Percentiles rank a stretch among this genome's conserved stretches.
Evolutionary conservation across 2,329 filamentous ascomycete genomes (phyloP).

Genomic region (Penicillium sp.): DNA sequence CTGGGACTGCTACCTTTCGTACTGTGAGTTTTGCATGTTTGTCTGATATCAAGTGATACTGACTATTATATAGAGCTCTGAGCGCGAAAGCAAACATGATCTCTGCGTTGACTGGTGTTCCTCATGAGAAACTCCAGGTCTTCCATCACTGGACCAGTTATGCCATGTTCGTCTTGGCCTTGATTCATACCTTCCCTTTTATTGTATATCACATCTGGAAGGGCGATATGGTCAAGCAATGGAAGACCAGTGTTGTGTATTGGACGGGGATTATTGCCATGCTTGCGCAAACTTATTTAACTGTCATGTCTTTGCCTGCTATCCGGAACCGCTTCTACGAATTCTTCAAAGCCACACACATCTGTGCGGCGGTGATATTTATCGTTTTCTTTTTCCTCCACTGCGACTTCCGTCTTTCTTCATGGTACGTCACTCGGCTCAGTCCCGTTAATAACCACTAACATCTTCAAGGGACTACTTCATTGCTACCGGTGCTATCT

Average conservation of each 20-base stretch:
- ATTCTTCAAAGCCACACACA: constrained; percentile 58
- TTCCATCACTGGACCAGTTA: constrained; percentile 57
- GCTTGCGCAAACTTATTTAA: constrained; percentile 55
- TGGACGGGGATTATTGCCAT: constrained; percentile 58
- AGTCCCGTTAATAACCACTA: not conserved
- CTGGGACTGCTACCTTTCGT: constrained; percentile 54
- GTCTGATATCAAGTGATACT: not conserved
- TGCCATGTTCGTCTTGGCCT: constrained; percentile 56
- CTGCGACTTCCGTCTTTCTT: constrained; percentile 53
- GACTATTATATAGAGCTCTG: constrained; percentile 37
- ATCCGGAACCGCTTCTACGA: constrained; percentile 56
- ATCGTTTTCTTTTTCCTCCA: constrained; percentile 60
- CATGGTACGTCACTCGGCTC: constrained; percentile 41
- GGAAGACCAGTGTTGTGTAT: constrained; percentile 49
- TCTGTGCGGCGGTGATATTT: constrained; percentile 52
- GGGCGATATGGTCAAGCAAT: constrained; percentile 50
- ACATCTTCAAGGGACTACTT: constrained; percentile 54
- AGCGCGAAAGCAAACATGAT: constrained; percentile 58
- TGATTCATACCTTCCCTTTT: constrained; percentile 61
- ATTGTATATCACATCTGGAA: constrained; percentile 52
- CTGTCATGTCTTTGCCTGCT: constrained; percentile 52
- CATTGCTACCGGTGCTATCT: constrained; percentile 54
- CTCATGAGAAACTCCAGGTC: constrained; percentile 56
- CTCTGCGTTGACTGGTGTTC: constrained; percentile 53
- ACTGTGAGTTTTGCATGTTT: constrained; percentile 29